Percentiles rank a stretch among this genome's conserved stretches.
phyloP scores from a whole-genome alignment of 805 yeast species.

The Saccharomycopsis selenospora region DNA sequence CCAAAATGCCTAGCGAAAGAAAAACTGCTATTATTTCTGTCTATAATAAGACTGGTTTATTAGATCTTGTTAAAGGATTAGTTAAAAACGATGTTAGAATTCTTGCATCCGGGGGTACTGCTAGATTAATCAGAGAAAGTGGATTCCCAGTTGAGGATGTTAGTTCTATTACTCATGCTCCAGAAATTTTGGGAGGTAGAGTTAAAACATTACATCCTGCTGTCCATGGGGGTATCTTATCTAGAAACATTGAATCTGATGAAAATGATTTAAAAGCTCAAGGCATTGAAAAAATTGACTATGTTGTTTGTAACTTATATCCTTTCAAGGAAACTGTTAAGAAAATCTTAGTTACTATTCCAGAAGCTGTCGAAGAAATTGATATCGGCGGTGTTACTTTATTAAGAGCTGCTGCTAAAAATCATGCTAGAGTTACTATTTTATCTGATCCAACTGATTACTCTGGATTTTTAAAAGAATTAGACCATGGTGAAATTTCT shows the following conservation, averaged over 20 bases:
- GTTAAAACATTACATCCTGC: slow-evolving; percentile 99
- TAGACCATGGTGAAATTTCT: slow-evolving; percentile 66
- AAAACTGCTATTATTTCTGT: slow-evolving; percentile 95
- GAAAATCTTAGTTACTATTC: slow-evolving; percentile 89
- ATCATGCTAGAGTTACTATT: slow-evolving; percentile 93
- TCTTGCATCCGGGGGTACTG: slow-evolving; percentile 97
- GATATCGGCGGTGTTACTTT: slow-evolving; percentile 98
- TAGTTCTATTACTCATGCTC: slow-evolving; percentile 91
- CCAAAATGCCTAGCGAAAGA: slow-evolving; percentile 4
- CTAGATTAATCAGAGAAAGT: slow-evolving; percentile 88
- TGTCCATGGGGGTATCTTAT: slow-evolving; percentile 95
- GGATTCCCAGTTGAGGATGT: slow-evolving; percentile 98
- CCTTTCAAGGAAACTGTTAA: slow-evolving; percentile 98
- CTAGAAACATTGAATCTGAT: slow-evolving; percentile 87
- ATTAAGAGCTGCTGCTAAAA: slow-evolving; percentile 97
- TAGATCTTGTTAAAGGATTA: slow-evolving; percentile 94
- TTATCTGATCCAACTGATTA: slow-evolving; percentile 93
- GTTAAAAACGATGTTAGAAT: slow-evolving; percentile 82
- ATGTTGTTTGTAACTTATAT: slow-evolving; percentile 93
- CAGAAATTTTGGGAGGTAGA: slow-evolving; percentile 98
- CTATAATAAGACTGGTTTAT: slow-evolving; percentile 92
- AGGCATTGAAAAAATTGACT: slow-evolving; percentile 93
- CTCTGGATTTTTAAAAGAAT: slow-evolving; percentile 76
- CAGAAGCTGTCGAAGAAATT: slow-evolving; percentile 97
- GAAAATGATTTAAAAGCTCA: slow-evolving; percentile 82